A percentile compares a stretch with the other conserved stretches of the same genome.
phyloP scores from a whole-genome alignment of 768 basidiomycete species.

The Tremella fuciformis region DNA sequence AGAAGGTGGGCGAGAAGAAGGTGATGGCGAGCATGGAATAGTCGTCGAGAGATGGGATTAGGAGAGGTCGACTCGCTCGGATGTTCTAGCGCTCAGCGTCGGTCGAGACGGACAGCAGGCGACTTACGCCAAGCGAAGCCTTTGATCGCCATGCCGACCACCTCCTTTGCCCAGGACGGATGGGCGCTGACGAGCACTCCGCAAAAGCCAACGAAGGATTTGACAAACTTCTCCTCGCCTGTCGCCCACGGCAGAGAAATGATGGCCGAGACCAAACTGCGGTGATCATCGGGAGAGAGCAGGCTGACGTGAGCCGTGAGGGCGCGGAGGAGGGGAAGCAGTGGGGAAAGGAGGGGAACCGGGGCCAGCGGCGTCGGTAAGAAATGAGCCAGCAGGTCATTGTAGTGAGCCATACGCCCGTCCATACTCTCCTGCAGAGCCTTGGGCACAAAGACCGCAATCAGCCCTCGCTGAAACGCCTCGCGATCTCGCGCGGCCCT shows the following conservation, averaged over 20 bases:
- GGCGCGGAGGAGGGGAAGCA: slow-evolving; percentile 64
- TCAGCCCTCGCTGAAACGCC: slow-evolving; percentile 50
- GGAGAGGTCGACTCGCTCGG: slow-evolving; percentile 13
- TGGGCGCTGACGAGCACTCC: slow-evolving; percentile 87
- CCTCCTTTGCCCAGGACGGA: slow-evolving; percentile 83
- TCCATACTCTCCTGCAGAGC: slow-evolving; percentile 53
- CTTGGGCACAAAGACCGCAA: slow-evolving; percentile 51
- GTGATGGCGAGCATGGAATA: slow-evolving; percentile 83
- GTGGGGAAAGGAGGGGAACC: slow-evolving; percentile 53
- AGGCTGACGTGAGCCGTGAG: slow-evolving; percentile 89
- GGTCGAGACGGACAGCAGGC: background rate
- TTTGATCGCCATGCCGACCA: slow-evolving; percentile 75
- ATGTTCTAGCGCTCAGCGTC: slow-evolving; percentile 33
- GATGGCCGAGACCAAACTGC: slow-evolving; percentile 77
- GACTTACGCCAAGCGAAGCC: slow-evolving; percentile 80
- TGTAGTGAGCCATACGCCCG: slow-evolving; percentile 73
- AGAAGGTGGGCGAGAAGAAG: slow-evolving; percentile 81
- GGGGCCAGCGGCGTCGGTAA: slow-evolving; percentile 50
- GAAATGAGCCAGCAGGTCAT: slow-evolving; percentile 87
- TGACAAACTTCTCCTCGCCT: slow-evolving; percentile 73
- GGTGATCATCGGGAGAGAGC: slow-evolving; percentile 70
- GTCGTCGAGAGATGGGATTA: slow-evolving; percentile 67
- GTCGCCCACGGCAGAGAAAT: slow-evolving; percentile 87
- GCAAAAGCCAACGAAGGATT: slow-evolving; percentile 81
- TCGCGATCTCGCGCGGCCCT: slow-evolving; percentile 32